Evolutionary conservation across 768 basidiomycete species (phyloP), one percentile per base, ranked within the genome.

Genomic region (Mycena olivaceomarginata): DNA sequence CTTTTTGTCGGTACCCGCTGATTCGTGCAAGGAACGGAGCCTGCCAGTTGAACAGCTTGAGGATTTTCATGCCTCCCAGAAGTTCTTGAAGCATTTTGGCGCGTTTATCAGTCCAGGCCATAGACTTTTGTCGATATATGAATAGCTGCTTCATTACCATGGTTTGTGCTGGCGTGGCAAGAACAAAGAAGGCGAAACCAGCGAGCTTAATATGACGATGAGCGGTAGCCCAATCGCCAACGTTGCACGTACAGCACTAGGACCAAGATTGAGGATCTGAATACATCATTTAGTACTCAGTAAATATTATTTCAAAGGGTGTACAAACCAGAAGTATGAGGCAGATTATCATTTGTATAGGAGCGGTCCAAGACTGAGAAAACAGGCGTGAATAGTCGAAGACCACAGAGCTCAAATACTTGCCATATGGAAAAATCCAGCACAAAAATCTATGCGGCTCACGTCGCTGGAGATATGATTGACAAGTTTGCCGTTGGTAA

Each of bases 391-490:
- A 75, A 40, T 39, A 39, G 25, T 51, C 51, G 22, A 74, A 48
- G 12, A 46, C 20, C 2, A 78, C 63, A 43, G 40, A 46, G 63
- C 12, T 40, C 4, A 56, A 46, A 48, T 31, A 69, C 84, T 37
- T 67, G 86, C 88, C 90, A 97, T 93, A 80, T 96, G 95, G 84
- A 96, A 94, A 86, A 93, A 95, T 22, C 93, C 89, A 80, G 92
- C 89, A 80, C 94, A 94, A 80, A 97, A 98, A 82, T 99, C 97
- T 82, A 99, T 95, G 25, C 97, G 92, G 40, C 95, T 97, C 25
- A 98, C 93, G 82, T 97, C 97, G 1, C 95, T 96, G 7, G 96
- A 97, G 76, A 99, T 98, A 86, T 98, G 97, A 79, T 97, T 98
- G 77, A 98, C 94, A 13, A 98, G 91, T 82, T 95, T 95, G 25